A percentile compares a stretch with the other conserved stretches of the same genome.
These are phyloP conservation scores for Quercus agrifolia DNA, from an alignment of 306 rosid genomes.

Conservation along the genomic window DNA sequence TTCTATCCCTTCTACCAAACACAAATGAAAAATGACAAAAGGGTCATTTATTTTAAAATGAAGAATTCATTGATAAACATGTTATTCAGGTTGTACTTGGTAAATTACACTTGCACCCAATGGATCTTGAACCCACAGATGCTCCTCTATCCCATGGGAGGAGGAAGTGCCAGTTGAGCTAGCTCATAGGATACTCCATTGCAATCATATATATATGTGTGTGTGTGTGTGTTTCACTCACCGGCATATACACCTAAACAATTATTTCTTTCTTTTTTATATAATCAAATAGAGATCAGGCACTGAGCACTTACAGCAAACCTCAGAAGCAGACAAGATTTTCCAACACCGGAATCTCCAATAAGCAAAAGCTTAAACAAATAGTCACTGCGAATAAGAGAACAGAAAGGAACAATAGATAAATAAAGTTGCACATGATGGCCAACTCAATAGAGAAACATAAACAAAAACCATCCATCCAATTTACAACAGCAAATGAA, in stretches of 20 bases:
- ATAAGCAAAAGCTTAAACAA: slow-evolving; percentile 95
- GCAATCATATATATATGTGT: too few species aligned
- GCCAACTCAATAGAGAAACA: not conserved
- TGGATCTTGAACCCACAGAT: too few species aligned
- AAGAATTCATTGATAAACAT: too few species aligned
- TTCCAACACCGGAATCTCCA: slow-evolving; percentile 99
- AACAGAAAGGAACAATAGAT: slow-evolving; percentile 8
- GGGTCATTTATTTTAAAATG: not conserved
- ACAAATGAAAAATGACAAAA: not conserved
- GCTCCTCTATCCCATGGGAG: too few species aligned
- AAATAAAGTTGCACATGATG: not conserved
- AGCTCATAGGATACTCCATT: too few species aligned
- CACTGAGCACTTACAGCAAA: slow-evolving; percentile 79
- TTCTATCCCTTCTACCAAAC: too few species aligned
- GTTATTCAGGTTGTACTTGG: too few species aligned
- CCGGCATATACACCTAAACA: too few species aligned
- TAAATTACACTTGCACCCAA: too few species aligned
- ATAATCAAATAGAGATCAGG: not conserved
- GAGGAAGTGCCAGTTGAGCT: too few species aligned
- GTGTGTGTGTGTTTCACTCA: too few species aligned
- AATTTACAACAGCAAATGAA: not conserved
- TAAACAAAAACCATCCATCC: not conserved
- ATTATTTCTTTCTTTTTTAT: not conserved
- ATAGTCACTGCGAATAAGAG: slow-evolving; percentile 64
- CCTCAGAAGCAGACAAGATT: slow-evolving; percentile 98